Percentiles rank a stretch among this genome's conserved stretches.
phyloP scores from a whole-genome alignment of 176 grass and related monocot genomes.

The Hsuehochloa calcarea region DNA sequence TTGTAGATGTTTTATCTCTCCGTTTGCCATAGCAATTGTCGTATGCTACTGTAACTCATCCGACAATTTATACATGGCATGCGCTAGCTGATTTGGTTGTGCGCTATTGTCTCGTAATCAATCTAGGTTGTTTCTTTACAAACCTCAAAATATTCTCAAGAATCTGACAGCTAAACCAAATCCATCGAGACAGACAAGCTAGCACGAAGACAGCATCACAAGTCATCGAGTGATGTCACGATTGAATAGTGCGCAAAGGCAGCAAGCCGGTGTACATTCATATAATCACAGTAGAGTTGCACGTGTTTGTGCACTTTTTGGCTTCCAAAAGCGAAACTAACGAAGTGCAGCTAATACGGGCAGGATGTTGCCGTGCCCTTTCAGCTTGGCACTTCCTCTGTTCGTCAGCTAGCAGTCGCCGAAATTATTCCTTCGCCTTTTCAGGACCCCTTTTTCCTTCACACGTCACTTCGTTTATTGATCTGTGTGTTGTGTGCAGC shows the following conservation, averaged over 20 bases:
- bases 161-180: not conserved
- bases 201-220: not conserved
- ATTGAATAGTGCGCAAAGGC: not conserved
- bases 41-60: too few species aligned
- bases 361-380: not conserved
- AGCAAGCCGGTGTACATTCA: not conserved
- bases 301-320: not conserved
- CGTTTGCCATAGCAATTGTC: too few species aligned
- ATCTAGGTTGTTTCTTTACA: too few species aligned
- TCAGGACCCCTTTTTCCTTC: not conserved
- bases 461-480: not conserved
- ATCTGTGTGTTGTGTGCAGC: not conserved
- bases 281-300: too few species aligned
- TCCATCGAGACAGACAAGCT: not conserved
- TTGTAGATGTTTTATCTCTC: too few species aligned
- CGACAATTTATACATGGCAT: too few species aligned
- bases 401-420: not conserved
- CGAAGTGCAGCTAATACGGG: not conserved
- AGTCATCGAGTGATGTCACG: not conserved
- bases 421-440: not conserved
- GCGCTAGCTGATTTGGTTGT: too few species aligned
- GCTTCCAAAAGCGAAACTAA: not conserved
- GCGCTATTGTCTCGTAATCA: too few species aligned
- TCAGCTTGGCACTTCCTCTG: not conserved
- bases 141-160: not conserved